Conservation (phyloP, 345 rosid species). For the Citropsis articulata region DNA sequence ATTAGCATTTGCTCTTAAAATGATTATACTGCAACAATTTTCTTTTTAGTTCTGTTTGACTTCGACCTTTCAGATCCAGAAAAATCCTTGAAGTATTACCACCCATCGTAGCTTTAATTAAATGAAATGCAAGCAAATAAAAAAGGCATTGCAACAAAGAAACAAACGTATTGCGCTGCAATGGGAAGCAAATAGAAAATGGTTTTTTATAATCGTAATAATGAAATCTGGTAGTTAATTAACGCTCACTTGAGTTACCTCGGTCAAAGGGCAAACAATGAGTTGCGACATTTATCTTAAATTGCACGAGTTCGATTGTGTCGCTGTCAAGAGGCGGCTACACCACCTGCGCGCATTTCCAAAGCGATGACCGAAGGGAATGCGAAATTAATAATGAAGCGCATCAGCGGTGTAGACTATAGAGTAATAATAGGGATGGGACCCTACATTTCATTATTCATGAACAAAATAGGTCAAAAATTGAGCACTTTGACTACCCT, state of each 20-base stretch:
- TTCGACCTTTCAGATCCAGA: too few relatives aligned
- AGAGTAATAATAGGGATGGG: too few relatives aligned
- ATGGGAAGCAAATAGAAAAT: neutral
- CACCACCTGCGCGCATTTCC: neutral
- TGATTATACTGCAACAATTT: too few relatives aligned
- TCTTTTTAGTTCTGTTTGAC: too few relatives aligned
- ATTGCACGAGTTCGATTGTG: neutral
- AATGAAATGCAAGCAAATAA: too few relatives aligned
- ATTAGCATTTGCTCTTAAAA: too few relatives aligned
- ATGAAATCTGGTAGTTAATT: neutral
- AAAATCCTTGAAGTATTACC: too few relatives aligned
- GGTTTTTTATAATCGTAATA: neutral
- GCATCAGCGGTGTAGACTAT: too few relatives aligned
- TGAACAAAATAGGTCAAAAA: constrained; percentile 24
- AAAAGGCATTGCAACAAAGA: too few relatives aligned
- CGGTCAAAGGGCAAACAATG: neutral
- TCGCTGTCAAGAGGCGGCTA: constrained; percentile 16
- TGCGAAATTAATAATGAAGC: too few relatives aligned
- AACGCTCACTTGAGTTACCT: neutral
- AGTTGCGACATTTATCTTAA: neutral
- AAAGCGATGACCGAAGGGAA: too few relatives aligned
- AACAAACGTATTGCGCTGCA: neutral
- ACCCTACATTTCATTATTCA: neutral
- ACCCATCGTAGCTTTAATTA: too few relatives aligned
- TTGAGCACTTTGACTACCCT: constrained; percentile 9